Evolutionary conservation across 805 yeast genomes (phyloP).

Genomic region (Schwanniomyces occidentalis): DNA sequence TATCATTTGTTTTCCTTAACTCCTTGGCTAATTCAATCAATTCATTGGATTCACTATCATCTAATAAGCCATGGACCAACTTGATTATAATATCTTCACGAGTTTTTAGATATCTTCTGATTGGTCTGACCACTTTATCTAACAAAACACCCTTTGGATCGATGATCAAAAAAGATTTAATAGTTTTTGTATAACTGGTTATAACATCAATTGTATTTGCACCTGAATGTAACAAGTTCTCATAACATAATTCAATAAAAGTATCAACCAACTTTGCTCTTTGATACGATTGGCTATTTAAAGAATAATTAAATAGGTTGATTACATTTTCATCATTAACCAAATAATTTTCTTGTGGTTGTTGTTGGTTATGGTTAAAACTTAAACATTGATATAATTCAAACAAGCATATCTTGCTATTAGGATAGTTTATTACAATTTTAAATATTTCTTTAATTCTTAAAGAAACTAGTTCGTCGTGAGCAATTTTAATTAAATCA

Average conservation of each 20-base stretch:
- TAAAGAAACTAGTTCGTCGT: conserved; percentile 42
- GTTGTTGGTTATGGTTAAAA: conserved; percentile 4
- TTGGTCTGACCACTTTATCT: conserved; percentile 76
- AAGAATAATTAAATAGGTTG: conserved; percentile 16
- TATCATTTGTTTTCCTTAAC: conserved; percentile 31
- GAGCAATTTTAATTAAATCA: conserved; percentile 36
- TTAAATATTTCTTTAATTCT: conserved; percentile 61
- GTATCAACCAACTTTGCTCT: conserved; percentile 51
- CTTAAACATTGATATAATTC: conserved; percentile 58
- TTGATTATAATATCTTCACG: conserved; percentile 71
- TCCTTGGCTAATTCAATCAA: conserved; percentile 58
- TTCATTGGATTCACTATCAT: conserved; percentile 38
- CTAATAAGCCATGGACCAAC: conserved; percentile 71
- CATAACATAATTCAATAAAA: conserved; percentile 48
- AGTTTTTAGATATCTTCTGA: conserved; percentile 66
- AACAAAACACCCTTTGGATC: conserved; percentile 86
- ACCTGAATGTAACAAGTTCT: conserved; percentile 71
- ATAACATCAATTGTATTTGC: conserved; percentile 74
- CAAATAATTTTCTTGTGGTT: conserved; percentile 1
- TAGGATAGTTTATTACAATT: conserved; percentile 55
- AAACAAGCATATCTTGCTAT: conserved; percentile 49
- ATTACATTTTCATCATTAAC: neutral
- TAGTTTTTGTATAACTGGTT: conserved; percentile 65
- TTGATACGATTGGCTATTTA: conserved; percentile 38
- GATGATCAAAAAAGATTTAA: conserved; percentile 67